phyloP scores from a whole-genome alignment of 1,139 yeast species.

The Kluyveromyces sp. region DNA sequence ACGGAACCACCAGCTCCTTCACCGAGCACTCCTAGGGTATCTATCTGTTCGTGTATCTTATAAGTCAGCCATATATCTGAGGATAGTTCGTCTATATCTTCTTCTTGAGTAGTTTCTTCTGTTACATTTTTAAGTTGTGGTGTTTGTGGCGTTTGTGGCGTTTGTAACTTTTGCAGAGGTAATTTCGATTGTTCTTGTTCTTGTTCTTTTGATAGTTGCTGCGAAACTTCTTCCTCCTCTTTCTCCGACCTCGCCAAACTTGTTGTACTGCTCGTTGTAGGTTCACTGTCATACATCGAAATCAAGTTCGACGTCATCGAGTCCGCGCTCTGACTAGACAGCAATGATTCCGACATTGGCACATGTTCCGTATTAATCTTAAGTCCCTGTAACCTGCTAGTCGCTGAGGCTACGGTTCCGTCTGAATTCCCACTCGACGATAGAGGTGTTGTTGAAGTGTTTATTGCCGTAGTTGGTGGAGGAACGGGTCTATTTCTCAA shows the following conservation, averaged over 20 bases:
- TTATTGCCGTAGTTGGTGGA: conserved; percentile 15
- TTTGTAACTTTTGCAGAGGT: neutral
- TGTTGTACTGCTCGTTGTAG: neutral
- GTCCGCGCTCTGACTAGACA: conserved; percentile 8
- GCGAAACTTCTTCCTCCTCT: neutral
- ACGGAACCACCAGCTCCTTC: conserved; percentile 96
- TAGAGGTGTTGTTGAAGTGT: conserved; percentile 7
- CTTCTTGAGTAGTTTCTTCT: neutral
- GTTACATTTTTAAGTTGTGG: neutral
- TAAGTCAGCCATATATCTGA: conserved; percentile 72
- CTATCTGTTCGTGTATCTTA: conserved; percentile 50
- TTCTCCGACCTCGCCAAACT: neutral
- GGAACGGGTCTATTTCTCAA: conserved; percentile 24
- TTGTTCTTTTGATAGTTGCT: neutral
- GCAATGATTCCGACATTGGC: conserved; percentile 3
- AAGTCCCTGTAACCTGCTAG: neutral
- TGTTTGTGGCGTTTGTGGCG: neutral
- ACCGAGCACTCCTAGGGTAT: conserved; percentile 64
- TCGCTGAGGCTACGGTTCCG: neutral
- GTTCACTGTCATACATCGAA: conserved; percentile 13
- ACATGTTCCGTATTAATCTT: neutral
- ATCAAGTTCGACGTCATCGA: conserved; percentile 20
- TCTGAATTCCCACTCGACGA: neutral
- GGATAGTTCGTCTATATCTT: conserved; percentile 50
- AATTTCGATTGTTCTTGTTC: no score